Evolutionary conservation across 2,329 filamentous ascomycete genomes (phyloP), one percentile per base, ranked within the genome.

Genomic region (Raffaelea arxii): DNA sequence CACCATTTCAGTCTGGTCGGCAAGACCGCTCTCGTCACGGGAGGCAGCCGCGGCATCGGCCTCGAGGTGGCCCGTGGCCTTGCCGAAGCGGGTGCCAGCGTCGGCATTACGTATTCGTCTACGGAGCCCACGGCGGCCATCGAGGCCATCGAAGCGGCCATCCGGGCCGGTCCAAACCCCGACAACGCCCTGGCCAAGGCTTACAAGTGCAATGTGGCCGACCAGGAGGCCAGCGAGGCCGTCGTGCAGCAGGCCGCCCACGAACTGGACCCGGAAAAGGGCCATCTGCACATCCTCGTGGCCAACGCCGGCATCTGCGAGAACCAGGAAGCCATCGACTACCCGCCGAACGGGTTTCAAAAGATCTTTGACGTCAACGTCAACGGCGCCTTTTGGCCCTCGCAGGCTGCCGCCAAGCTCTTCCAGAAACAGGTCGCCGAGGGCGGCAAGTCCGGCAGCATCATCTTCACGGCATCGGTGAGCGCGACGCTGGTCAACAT

Each of bases 401-500:
- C 67, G 6, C 65, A 68, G 51, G 66, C 66, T 10, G 65, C 64
- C 3, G 66, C 61, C 6, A 58, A 59, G 27, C n/a, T n/a, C n/a
- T n/a, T n/a, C n/a, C n/a, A n/a, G n/a, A n/a, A n/a, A n/a, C n/a
- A n/a, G n/a, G 56, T 65, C 12, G 65, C 66, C 45, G 46, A 49
- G 32, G 46, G 42, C 5, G 41, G 19, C 37, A 56, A 48, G 51
- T 58, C 53, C 38, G 62, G 56, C 2, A 64, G 54, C 53, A 65
- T 65, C 54, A 66, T 66, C 50, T 68, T 63, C 56, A 70, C 59
- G 12, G 67, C 59, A 4, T 66, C 55, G 24, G 18, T 90, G 75
- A 83, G 77, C 55, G 86, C 79, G 3, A 82, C 84, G 58, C 82
- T 90, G 54, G 82, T 81, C 59, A 90, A 88, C 59, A 72, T 87